A percentile compares a stretch with the other conserved stretches of the same genome.
Conservation (phyloP, 768 basidiomycete genomes). For the Agaricus sinodeliciosus region DNA sequence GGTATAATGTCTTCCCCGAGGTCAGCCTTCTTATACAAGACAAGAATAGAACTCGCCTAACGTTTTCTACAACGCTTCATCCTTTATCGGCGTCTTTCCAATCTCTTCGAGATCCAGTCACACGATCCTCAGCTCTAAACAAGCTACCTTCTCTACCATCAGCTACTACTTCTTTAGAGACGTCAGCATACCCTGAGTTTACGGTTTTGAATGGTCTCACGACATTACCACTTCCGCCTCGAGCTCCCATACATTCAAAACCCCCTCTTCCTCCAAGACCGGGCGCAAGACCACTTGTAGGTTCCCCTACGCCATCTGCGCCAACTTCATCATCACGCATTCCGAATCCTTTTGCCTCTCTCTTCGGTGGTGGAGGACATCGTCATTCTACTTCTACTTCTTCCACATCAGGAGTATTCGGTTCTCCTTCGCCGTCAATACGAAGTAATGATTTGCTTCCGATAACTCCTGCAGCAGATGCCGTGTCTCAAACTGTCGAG, state of each 20-base stretch:
- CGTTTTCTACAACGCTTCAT: constrained; percentile 37
- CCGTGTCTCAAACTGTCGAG: constrained; percentile 28
- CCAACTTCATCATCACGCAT: constrained; percentile 36
- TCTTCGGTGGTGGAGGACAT: constrained; percentile 42
- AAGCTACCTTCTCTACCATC: constrained; percentile 51
- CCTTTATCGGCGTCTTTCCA: constrained; percentile 34
- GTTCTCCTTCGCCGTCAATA: constrained; percentile 24
- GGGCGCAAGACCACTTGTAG: constrained; percentile 15
- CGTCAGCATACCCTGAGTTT: constrained; percentile 41
- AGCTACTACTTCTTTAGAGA: constrained; percentile 16
- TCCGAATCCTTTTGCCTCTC: constrained; percentile 69
- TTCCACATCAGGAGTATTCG: constrained; percentile 2
- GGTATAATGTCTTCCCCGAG: background rate
- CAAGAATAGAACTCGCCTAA: constrained; percentile 29
- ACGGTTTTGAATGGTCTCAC: constrained; percentile 36
- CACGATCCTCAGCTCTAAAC: constrained; percentile 24
- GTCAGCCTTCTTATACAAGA: background rate
- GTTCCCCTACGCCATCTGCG: background rate
- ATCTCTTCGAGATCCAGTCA: constrained; percentile 28
- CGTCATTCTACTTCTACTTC: constrained; percentile 9
- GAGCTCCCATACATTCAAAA: constrained; percentile 25
- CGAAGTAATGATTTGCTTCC: constrained; percentile 22
- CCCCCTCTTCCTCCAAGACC: constrained; percentile 34
- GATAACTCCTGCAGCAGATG: constrained; percentile 20
- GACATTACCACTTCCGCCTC: constrained; percentile 43